phyloP scores from a whole-genome alignment of 805 yeast genomes.

The Candida multigemmis region DNA sequence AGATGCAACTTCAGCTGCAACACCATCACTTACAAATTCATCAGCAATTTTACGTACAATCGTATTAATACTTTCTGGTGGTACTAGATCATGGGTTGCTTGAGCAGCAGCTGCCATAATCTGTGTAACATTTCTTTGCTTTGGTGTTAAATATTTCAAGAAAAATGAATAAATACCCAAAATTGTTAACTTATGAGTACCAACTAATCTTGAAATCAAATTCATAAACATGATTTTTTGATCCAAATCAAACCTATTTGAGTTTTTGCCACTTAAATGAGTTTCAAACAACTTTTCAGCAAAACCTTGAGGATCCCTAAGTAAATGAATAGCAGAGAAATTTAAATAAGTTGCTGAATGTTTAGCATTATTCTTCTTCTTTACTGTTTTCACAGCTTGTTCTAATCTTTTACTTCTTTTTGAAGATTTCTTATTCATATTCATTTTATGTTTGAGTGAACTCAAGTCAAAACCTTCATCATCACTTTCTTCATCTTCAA shows the following conservation, averaged over 20 bases:
- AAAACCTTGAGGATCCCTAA: constrained; percentile 96
- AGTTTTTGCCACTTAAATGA: constrained; percentile 62
- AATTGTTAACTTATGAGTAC: constrained; percentile 88
- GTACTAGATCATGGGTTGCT: constrained; percentile 92
- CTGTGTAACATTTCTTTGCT: constrained; percentile 89
- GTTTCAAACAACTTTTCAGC: constrained; percentile 74
- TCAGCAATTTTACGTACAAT: constrained; percentile 90
- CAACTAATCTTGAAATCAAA: constrained; percentile 78
- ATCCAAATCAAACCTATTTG: constrained; percentile 69
- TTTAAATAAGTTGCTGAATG: constrained; percentile 65
- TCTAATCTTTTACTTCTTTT: constrained; percentile 78
- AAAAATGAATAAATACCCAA: constrained; percentile 85
- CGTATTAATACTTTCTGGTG: constrained; percentile 80
- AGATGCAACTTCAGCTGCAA: constrained; percentile 94
- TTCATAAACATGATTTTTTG: constrained; percentile 87
- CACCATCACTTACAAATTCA: constrained; percentile 98
- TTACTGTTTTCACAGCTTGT: constrained; percentile 57
- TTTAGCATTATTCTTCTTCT: constrained; percentile 50
- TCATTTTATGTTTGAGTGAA: constrained; percentile 70
- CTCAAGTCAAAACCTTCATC: constrained; percentile 68
- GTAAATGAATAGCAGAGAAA: constrained; percentile 87
- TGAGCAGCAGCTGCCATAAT: constrained; percentile 97
- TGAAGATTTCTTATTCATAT: constrained; percentile 71
- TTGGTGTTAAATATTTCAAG: constrained; percentile 86
- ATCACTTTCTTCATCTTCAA: constrained; percentile 62